These are phyloP conservation scores for Endotrypanum monterogeii DNA, from an alignment of 208 protist genomes.

Conservation along the genomic window DNA sequence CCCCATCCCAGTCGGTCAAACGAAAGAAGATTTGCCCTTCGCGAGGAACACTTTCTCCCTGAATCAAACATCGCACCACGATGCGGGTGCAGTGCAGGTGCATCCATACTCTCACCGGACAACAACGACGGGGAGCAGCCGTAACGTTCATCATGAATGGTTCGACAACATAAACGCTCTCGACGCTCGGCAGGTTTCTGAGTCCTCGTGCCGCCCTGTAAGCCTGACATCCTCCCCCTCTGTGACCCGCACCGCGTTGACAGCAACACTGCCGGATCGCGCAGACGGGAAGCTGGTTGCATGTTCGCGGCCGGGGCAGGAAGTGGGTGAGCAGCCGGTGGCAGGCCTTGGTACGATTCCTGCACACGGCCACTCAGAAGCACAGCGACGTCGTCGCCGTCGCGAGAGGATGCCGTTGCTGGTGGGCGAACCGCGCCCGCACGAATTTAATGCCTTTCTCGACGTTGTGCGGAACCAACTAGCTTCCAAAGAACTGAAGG, in stretches of 20 bases:
- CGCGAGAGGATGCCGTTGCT: conserved; percentile 39
- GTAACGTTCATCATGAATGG: conserved; percentile 1
- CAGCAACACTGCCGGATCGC: not conserved
- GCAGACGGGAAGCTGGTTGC: not conserved
- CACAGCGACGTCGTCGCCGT: conserved; percentile 19
- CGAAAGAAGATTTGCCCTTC: not conserved
- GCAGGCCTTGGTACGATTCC: not conserved
- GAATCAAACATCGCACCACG: conserved; percentile 9
- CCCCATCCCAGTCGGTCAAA: conserved; percentile 6
- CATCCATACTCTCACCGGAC: conserved; percentile 20
- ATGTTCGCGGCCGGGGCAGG: not conserved
- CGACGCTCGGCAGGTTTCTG: conserved; percentile 28
- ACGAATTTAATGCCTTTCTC: conserved; percentile 42
- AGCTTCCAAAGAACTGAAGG: conserved; percentile 20
- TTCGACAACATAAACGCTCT: conserved; percentile 13
- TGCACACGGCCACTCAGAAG: conserved; percentile 2
- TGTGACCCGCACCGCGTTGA: not conserved
- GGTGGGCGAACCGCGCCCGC: conserved; percentile 45
- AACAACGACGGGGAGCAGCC: not conserved
- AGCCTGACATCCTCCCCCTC: conserved; percentile 6
- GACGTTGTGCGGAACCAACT: conserved; percentile 27
- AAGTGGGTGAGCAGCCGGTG: not conserved
- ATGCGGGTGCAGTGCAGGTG: conserved; percentile 29
- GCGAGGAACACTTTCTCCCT: not conserved
- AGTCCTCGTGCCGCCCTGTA: conserved; percentile 9